A percentile compares a stretch with the other conserved stretches of the same genome.
Evolutionary conservation across 768 basidiomycete species (phyloP).

Genomic region (Termitomyces titanicus): DNA sequence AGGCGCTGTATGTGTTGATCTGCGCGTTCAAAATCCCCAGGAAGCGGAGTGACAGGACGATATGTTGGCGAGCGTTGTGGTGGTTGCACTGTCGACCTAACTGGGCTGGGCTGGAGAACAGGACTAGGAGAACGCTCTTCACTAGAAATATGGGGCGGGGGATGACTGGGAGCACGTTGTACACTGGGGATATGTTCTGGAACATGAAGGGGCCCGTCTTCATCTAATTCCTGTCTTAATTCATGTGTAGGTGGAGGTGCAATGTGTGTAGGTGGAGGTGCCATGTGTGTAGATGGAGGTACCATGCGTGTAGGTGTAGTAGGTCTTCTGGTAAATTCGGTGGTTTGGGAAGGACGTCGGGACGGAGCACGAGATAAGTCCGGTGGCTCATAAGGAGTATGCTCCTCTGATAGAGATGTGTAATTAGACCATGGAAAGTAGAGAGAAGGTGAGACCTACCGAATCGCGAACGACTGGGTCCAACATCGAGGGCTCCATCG

Average conservation of each 20-base stretch:
- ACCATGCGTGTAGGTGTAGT: neutral
- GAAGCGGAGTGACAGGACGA: constrained; percentile 34
- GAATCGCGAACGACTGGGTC: neutral
- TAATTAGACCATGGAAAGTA: neutral
- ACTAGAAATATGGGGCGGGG: neutral
- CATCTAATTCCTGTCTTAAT: neutral
- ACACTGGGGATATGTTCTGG: neutral
- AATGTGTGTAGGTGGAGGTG: neutral
- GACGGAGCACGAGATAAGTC: neutral
- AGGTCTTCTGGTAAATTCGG: neutral
- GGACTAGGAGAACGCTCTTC: neutral
- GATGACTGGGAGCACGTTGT: neutral
- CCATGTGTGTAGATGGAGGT: neutral
- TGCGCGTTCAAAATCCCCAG: constrained; percentile 39
- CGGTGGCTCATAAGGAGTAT: constrained; percentile 5
- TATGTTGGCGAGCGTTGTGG: constrained; percentile 27
- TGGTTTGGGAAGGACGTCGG: neutral
- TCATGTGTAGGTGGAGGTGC: neutral
- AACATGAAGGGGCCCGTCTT: constrained; percentile 12
- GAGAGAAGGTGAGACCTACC: constrained; percentile 5
- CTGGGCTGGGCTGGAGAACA: neutral
- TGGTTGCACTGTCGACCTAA: constrained; percentile 5
- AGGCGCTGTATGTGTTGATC: constrained; percentile 55
- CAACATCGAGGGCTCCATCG: constrained; percentile 1
- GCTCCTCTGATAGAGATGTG: constrained; percentile 2